phyloP scores from a whole-genome alignment of 2,329 filamentous ascomycete genomes.

The Pyrenochaeta sp. region DNA sequence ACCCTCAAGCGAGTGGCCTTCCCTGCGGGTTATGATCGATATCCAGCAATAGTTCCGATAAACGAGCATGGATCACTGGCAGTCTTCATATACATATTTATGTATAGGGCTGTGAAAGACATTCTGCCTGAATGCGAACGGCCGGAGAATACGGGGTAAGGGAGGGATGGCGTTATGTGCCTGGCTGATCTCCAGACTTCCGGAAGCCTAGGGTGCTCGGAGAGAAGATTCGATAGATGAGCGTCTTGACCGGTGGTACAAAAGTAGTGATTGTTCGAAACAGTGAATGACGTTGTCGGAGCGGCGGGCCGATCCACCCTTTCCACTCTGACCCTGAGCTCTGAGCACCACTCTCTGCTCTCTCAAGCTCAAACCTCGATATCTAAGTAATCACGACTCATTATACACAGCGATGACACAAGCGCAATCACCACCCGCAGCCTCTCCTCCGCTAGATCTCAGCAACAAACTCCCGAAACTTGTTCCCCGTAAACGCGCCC shows the following conservation, averaged over 20 bases:
- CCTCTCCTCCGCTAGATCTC: conserved; percentile 31
- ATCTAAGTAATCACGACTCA: neutral
- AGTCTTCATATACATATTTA: neutral
- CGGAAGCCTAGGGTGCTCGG: neutral
- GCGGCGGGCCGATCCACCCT: conserved; percentile 3
- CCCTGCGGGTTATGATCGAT: neutral
- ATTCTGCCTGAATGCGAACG: conserved; percentile 1
- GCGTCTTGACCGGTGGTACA: neutral
- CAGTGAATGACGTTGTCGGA: conserved; percentile 1
- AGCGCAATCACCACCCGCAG: conserved; percentile 8
- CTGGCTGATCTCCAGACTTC: neutral
- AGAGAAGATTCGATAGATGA: conserved; percentile 1
- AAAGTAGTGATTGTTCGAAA: neutral
- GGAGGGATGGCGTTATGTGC: neutral
- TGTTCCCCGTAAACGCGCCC: conserved; percentile 43
- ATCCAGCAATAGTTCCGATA: neutral
- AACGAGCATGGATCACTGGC: neutral
- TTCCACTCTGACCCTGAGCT: neutral
- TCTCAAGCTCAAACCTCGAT: neutral
- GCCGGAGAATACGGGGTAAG: conserved; percentile 1
- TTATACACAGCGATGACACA: conserved; percentile 24
- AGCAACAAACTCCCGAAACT: conserved; percentile 46
- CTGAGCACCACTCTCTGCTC: neutral
- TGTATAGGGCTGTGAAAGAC: neutral
- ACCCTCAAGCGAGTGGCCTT: neutral